These are phyloP conservation scores for Neckera pumila DNA, from an alignment of 225 moss, liverwort and hornwort genomes.

Conservation along the genomic window DNA sequence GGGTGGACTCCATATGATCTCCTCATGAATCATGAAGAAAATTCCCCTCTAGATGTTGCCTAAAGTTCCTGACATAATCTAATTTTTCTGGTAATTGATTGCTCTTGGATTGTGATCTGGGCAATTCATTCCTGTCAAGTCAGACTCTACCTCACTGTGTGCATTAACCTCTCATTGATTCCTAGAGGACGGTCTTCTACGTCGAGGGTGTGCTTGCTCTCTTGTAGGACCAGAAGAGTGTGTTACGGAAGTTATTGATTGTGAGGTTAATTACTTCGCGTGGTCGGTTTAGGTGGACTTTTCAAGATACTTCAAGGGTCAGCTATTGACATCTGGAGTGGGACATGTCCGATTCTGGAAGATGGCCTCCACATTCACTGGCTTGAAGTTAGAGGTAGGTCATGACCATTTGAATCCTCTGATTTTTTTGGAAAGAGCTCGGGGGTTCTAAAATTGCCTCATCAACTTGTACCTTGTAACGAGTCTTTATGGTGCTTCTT, in stretches of 20 bases:
- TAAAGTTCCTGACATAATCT: background rate
- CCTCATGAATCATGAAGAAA: background rate
- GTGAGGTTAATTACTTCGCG: background rate
- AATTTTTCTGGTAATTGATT: background rate
- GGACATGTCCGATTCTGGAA: slow-evolving; percentile 98
- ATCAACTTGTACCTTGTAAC: background rate
- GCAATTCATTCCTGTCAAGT: background rate
- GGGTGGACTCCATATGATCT: background rate
- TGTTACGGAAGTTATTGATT: background rate
- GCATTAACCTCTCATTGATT: background rate
- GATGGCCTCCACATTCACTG: slow-evolving; percentile 98
- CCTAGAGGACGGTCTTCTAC: background rate
- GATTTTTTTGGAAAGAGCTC: background rate
- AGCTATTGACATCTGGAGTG: slow-evolving; percentile 86
- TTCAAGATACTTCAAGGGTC: slow-evolving; percentile 73
- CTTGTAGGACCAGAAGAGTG: background rate
- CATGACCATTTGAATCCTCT: background rate
- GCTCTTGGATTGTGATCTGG: background rate
- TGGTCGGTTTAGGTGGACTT: slow-evolving; percentile 53
- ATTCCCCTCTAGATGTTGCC: background rate
- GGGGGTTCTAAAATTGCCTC: background rate
- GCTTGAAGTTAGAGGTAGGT: slow-evolving; percentile 82
- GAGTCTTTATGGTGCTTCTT: background rate
- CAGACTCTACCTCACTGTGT: background rate
- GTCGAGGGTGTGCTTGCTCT: background rate